phyloP scores from a whole-genome alignment of 352 stramenopile species.

The Phytophthora nicotianae region DNA sequence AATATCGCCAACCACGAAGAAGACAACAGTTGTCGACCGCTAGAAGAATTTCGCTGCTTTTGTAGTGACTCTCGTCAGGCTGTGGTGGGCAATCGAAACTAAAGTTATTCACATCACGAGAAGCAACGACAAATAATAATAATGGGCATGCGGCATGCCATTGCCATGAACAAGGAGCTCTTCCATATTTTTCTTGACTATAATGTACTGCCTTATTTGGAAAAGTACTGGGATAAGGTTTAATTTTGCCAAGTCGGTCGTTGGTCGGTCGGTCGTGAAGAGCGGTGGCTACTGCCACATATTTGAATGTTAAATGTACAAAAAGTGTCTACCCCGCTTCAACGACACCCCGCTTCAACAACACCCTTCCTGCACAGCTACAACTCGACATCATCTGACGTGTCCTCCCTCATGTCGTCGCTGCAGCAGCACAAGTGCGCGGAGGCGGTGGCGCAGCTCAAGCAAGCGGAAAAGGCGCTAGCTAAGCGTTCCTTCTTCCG shows the following conservation, averaged over 20 bases:
- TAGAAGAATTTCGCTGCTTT: constrained; percentile 19
- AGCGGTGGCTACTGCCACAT: no score
- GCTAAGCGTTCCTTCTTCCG: constrained; percentile 70
- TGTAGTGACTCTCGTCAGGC: constrained; percentile 4
- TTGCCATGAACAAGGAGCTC: no score
- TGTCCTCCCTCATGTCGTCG: constrained; percentile 35
- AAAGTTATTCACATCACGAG: constrained; percentile 15
- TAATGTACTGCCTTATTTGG: no score
- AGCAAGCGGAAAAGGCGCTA: constrained; percentile 64
- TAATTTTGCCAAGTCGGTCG: no score
- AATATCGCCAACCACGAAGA: background rate
- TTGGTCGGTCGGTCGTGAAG: no score
- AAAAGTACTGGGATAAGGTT: no score
- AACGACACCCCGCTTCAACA: background rate
- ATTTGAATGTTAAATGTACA: no score
- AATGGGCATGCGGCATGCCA: no score
- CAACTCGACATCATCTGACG: constrained; percentile 11
- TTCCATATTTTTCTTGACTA: no score
- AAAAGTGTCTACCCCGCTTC: background rate
- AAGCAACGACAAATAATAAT: background rate
- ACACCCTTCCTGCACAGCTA: constrained; percentile 3
- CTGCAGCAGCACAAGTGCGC: constrained; percentile 58
- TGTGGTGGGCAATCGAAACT: constrained; percentile 21
- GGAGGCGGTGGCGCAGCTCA: constrained; percentile 54
- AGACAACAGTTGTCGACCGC: constrained; percentile 18